phyloP scores from a whole-genome alignment of 129 eudicot genomes.

The Glebionis coronaria region DNA sequence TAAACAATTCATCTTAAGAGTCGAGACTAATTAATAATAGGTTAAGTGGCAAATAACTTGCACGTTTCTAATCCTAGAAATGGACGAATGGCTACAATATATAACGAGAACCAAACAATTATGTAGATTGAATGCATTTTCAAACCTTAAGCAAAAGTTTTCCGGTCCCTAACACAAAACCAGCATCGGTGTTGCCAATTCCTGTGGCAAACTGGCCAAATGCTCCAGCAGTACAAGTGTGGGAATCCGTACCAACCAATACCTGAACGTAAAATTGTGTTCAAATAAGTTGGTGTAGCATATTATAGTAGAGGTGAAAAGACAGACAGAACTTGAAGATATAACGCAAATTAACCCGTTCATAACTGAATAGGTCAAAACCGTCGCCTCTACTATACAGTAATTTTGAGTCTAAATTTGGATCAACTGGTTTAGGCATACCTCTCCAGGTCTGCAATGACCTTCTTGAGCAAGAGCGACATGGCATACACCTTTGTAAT shows the following conservation, averaged over 20 bases:
- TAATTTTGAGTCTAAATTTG: no score
- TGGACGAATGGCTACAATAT: no score
- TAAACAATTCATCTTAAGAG: no score
- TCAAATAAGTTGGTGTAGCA: neutral
- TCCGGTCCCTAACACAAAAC: constrained; percentile 94
- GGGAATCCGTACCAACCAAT: constrained; percentile 94
- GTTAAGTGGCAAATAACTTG: no score
- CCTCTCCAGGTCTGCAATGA: constrained; percentile 99
- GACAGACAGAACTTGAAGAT: neutral
- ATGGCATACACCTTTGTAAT: constrained; percentile 98
- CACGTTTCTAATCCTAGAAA: no score
- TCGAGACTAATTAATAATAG: no score
- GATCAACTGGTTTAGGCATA: constrained; percentile 16
- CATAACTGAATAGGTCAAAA: neutral
- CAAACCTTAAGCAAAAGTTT: constrained; percentile 93
- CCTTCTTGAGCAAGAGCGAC: constrained; percentile 99
- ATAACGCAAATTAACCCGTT: neutral
- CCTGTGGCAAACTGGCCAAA: constrained; percentile 98
- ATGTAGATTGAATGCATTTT: neutral
- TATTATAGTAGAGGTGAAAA: neutral
- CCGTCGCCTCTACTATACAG: neutral
- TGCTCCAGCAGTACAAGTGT: constrained; percentile 99
- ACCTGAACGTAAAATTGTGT: constrained; percentile 41
- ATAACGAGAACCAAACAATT: neutral
- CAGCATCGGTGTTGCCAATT: constrained; percentile 95